Evolutionary conservation across 2,329 filamentous ascomycete genomes (phyloP), one percentile per base, ranked within the genome.

Genomic region (Zarea fungicola): DNA sequence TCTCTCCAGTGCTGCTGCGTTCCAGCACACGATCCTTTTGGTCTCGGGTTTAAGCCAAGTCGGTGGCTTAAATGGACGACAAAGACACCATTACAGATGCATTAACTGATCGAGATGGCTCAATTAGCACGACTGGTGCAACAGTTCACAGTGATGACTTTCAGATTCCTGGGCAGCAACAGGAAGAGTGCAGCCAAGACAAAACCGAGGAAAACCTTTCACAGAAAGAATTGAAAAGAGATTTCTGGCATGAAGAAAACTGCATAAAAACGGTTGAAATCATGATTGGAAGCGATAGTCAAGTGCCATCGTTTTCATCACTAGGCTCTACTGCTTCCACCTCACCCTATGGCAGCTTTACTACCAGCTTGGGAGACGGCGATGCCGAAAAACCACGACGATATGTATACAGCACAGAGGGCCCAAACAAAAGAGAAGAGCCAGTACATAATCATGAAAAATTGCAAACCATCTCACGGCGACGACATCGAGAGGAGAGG

Each of bases 111-210:
- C n/a, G n/a, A n/a, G n/a, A n/a, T n/a, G 21, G 13, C 5, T 26
- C 32, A 3, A 16, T 51, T 21, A 43, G 43, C 32, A 39, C 32
- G 18, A 26, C 39, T 23, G 43, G 16, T 13, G 49, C 49, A 18
- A 42, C 43, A 3, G 43, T 51, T 14, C 49, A 42, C 23, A 51
- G 49, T 14, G 49, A 51, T 29, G 49, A 51, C 34, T 51, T 43
- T 29, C n/a, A 29, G 29, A 23, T 39, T 6, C 34, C 11, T 26
- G 34, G 18, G 14, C 35, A 14, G 11, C 36, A 6, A 34, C 28
- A 21, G 8, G 2, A 9, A n/a, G 36, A 35, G 22, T 8, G 2
- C 16, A n/a, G 14, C 21, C 2, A 13, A 14, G 13, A n/a, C 3
- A 7, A 41, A 6, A 14, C 28, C 7, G 28, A 29, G 8, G 3